These are phyloP conservation scores for Brettanomyces anomalus DNA, from an alignment of 805 yeast genomes.

Conservation along the genomic window DNA sequence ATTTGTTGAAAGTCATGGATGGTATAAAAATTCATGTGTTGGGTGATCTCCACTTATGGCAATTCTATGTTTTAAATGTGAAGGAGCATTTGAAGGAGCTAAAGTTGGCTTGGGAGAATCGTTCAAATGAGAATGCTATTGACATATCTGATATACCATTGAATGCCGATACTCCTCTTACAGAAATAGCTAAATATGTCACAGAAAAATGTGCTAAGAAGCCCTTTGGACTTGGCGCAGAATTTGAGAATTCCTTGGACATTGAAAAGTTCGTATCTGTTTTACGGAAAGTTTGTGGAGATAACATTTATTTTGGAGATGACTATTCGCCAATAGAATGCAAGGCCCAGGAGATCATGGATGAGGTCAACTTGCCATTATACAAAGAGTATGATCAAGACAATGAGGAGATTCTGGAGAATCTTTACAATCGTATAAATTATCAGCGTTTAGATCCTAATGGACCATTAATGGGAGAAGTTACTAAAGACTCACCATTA, in stretches of 20 bases:
- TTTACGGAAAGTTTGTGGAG: constrained; percentile 31
- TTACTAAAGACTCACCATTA: constrained; percentile 50
- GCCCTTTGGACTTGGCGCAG: constrained; percentile 35
- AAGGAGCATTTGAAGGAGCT: constrained; percentile 30
- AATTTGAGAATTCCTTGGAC: constrained; percentile 49
- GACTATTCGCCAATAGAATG: constrained; percentile 22
- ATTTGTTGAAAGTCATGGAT: constrained; percentile 52
- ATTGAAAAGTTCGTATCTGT: constrained; percentile 42
- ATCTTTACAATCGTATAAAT: constrained; percentile 66
- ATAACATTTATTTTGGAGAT: constrained; percentile 6
- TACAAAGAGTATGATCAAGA: constrained; percentile 76
- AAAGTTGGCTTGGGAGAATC: constrained; percentile 26
- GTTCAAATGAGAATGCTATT: neutral
- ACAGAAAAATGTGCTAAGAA: constrained; percentile 30
- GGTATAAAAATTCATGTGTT: constrained; percentile 65
- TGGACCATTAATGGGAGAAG: constrained; percentile 75
- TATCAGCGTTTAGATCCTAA: constrained; percentile 67
- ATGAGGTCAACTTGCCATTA: constrained; percentile 67
- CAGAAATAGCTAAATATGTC: constrained; percentile 42
- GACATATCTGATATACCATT: neutral
- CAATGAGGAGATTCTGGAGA: constrained; percentile 50
- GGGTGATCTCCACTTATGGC: constrained; percentile 69
- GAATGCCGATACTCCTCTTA: constrained; percentile 29
- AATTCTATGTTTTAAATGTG: constrained; percentile 70
- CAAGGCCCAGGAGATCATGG: constrained; percentile 47